Evolutionary conservation across 2,329 filamentous ascomycete genomes (phyloP).

Genomic region (Cadophora sp.): DNA sequence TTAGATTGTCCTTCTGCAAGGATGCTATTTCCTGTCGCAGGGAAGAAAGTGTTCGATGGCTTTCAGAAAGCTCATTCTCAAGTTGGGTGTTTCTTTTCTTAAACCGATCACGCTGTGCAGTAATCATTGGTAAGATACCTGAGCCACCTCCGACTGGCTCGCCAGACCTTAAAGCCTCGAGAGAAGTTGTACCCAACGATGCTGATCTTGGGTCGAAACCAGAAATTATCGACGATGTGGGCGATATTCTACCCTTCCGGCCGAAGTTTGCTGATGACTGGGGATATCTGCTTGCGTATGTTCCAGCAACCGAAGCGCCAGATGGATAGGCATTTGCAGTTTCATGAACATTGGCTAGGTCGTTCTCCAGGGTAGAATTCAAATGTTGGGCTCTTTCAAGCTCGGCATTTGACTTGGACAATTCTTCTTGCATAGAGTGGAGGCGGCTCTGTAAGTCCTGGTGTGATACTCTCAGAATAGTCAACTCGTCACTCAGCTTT

Average conservation of each 20-base stretch:
- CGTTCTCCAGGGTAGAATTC: slow-evolving; percentile 89
- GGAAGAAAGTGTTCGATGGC: slow-evolving; percentile 81
- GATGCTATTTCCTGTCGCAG: slow-evolving; percentile 90
- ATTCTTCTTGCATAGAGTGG: slow-evolving; percentile 80
- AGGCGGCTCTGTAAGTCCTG: slow-evolving; percentile 86
- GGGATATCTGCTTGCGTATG: slow-evolving; percentile 82
- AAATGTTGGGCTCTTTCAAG: slow-evolving; percentile 84
- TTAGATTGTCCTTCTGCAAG: slow-evolving; percentile 94
- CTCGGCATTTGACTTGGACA: slow-evolving; percentile 83
- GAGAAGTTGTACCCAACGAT: slow-evolving; percentile 52
- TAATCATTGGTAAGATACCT: slow-evolving; percentile 96
- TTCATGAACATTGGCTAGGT: slow-evolving; percentile 85
- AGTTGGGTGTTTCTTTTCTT: slow-evolving; percentile 94
- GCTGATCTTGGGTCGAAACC: slow-evolving; percentile 79
- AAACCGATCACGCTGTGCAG: slow-evolving; percentile 96
- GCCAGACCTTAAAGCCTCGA: slow-evolving; percentile 63
- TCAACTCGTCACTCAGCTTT: slow-evolving; percentile 93
- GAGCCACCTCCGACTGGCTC: slow-evolving; percentile 78
- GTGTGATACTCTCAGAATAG: slow-evolving; percentile 89
- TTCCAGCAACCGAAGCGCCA: slow-evolving; percentile 91
- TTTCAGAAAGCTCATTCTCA: slow-evolving; percentile 87
- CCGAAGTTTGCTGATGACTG: slow-evolving; percentile 65
- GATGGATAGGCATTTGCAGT: slow-evolving; percentile 87
- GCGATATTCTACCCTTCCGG: slow-evolving; percentile 77
- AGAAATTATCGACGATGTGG: slow-evolving; percentile 97